Base-by-base conservation (phyloP, 768 basidiomycete genomes). In the Clitopilus hobsonii region DNA sequence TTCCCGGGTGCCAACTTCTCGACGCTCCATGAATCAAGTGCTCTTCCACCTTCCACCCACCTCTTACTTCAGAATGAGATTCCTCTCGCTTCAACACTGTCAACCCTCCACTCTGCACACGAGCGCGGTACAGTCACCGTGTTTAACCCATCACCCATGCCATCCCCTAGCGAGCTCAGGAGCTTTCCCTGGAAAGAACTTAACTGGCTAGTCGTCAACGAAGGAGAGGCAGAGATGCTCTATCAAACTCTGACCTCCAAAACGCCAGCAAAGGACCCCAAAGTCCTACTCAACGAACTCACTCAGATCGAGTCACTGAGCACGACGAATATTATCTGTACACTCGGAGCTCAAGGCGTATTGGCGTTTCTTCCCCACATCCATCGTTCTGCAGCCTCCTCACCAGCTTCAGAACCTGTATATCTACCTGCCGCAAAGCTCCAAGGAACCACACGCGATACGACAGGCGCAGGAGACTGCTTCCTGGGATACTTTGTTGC, bases 391-490 rank as follows among this genome's bases (percentile, higher is more conserved):
- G 11, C 8, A 10, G 49, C 47, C 3, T 11, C 2, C 13, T 48
- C 47, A 49, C 16, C 6, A 49, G 8, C 16, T 1, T 11, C 13
- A 51, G 26, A 32, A 28, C 26, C 30, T 25, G 16, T 79, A 18
- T 69, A 74, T 55, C 57, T 81, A n/a, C 81, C 80, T 1, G 82
- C 82, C 4, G 76, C 76, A 1, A 65, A 63, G 45, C 64, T 84
- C 13, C 56, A 69, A 29, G 77, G 73, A 3, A 59, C 64, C 0
- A 68, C 72, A 4, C 61, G 67, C 14, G 83, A 86, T 61, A 84
- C 83, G 2, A 86, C 84, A 0, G 84, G 84, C 8, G 84, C 84
- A 0, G 84, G 84, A 0, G 84, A 86, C 58, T 84, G 82, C 56
- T 85, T 84, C 62, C 75, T 82, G 0, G 84, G 84, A 11, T 86